phyloP scores from a whole-genome alignment of 768 basidiomycete species.

The Nevesoporus exiguus region DNA sequence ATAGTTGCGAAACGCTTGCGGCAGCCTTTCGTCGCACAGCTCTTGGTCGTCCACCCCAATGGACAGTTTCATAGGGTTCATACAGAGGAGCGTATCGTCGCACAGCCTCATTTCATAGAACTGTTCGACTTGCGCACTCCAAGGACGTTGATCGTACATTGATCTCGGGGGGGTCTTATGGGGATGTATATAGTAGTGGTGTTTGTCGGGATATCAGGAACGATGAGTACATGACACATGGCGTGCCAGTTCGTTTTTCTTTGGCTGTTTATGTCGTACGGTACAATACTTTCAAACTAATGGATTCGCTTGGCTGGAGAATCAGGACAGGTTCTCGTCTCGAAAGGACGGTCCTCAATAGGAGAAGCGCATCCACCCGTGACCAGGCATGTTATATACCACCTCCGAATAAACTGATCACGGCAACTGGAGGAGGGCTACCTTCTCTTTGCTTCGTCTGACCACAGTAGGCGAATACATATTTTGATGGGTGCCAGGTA shows the following conservation, averaged over 20 bases:
- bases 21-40: constrained; percentile 21
- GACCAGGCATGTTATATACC: constrained; percentile 26
- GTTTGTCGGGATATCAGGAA: background rate
- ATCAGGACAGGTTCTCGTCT: background rate
- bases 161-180: background rate
- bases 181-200: background rate
- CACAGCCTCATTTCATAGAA: constrained; percentile 12
- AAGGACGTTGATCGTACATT: constrained; percentile 22
- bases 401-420: constrained; percentile 71
- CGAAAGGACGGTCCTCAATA: background rate
- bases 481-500: constrained; percentile 78
- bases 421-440: constrained; percentile 59
- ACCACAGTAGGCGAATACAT: constrained; percentile 79
- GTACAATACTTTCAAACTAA: background rate
- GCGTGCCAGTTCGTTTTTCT: background rate
- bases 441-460: constrained; percentile 67
- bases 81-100: constrained; percentile 24
- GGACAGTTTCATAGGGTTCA: constrained; percentile 20
- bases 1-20: constrained; percentile 15
- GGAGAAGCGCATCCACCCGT: background rate
- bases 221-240: background rate
- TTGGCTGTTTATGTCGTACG: background rate
- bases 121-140: constrained; percentile 18
- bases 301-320: background rate
- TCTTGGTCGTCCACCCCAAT: constrained; percentile 21